phyloP scores from a whole-genome alignment of 2,329 filamentous ascomycete genomes.

The Aspergillus sp. region DNA sequence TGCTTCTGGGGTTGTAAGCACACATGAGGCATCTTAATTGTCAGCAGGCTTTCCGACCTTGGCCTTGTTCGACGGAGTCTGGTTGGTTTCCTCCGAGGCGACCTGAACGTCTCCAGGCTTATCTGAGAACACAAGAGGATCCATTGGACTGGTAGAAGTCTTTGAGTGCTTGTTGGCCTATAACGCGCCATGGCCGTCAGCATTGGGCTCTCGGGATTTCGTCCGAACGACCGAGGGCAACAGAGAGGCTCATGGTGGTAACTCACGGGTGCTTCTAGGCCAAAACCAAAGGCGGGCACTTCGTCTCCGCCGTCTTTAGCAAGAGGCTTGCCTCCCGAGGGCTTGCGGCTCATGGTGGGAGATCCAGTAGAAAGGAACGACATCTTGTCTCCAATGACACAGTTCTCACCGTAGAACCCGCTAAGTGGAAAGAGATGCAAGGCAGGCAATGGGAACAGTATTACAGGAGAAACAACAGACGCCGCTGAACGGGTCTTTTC shows the following conservation, averaged over 20 bases:
- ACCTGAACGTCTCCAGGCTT: slow-evolving; percentile 26
- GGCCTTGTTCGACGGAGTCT: slow-evolving; percentile 30
- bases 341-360: slow-evolving; percentile 16
- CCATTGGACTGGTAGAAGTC: slow-evolving; percentile 17
- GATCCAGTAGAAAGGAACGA: slow-evolving; percentile 18
- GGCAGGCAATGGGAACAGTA: slow-evolving; percentile 1
- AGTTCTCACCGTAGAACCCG: slow-evolving; percentile 1
- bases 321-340: slow-evolving; percentile 11
- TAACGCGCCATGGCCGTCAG: background rate
- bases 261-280: slow-evolving; percentile 20
- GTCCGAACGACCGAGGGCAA: too few relatives aligned
- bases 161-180: slow-evolving; percentile 19
- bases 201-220: background rate
- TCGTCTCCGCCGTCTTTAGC: slow-evolving; percentile 13
- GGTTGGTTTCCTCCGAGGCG: slow-evolving; percentile 13
- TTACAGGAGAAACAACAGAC: slow-evolving; percentile 6
- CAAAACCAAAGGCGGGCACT: slow-evolving; percentile 11
- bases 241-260: background rate
- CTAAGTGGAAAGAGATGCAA: slow-evolving; percentile 1
- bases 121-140: slow-evolving; percentile 23
- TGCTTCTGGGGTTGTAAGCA: slow-evolving; percentile 37
- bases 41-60: slow-evolving; percentile 7
- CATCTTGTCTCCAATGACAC: slow-evolving; percentile 13
- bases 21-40: slow-evolving; percentile 1
- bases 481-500: slow-evolving; percentile 5